Conservation (phyloP, 345 rosid species). For the Nasturtium officinale region DNA sequence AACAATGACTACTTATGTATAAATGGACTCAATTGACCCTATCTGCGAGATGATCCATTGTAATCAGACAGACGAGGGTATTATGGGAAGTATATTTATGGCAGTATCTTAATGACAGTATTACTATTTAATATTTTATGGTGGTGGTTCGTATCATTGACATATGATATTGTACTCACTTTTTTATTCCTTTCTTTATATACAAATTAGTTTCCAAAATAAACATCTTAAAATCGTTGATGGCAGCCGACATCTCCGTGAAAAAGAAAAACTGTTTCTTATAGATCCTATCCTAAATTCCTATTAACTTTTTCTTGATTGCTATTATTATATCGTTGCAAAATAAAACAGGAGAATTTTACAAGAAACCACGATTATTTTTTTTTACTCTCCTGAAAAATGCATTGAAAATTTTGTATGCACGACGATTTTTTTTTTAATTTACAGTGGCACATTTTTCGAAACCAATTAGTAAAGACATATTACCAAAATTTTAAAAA, state of each 20-base stretch:
- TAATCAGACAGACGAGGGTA: constrained; percentile 11
- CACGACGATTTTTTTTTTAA: background rate
- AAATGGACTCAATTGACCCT: constrained; percentile 32
- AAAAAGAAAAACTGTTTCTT: background rate
- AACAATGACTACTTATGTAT: background rate
- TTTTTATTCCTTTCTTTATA: constrained; percentile 5
- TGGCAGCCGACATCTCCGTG: constrained; percentile 37
- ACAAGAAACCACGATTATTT: background rate
- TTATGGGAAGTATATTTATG: background rate
- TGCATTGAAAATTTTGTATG: background rate
- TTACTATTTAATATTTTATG: constrained; percentile 36
- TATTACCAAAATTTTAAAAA: background rate
- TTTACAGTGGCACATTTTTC: too few relatives aligned
- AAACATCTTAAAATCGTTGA: constrained; percentile 19
- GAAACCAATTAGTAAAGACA: too few relatives aligned
- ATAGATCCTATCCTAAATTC: background rate
- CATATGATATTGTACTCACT: constrained; percentile 42
- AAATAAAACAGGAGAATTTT: background rate
- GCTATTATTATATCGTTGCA: background rate
- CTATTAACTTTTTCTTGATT: background rate
- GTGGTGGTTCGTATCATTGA: constrained; percentile 44
- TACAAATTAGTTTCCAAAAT: constrained; percentile 23
- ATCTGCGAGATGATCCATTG: background rate
- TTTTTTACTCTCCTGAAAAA: too few relatives aligned
- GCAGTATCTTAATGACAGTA: constrained; percentile 1